Percentiles rank a stretch among this genome's conserved stretches.
Conservation (phyloP, 2,329 filamentous ascomycete genomes). For the Pseudogymnoascus sp. region DNA sequence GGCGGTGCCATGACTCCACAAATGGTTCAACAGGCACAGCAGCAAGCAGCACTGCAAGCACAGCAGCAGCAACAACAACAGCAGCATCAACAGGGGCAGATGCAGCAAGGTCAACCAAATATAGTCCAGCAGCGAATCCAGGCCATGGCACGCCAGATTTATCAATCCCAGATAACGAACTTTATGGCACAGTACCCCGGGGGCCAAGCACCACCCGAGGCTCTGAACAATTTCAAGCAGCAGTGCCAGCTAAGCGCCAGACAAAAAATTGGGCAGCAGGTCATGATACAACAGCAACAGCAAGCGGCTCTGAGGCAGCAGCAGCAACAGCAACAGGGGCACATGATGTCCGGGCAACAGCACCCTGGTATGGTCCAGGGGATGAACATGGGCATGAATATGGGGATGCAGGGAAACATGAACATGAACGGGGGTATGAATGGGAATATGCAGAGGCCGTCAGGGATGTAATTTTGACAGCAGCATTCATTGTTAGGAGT, state of each 20-base stretch:
- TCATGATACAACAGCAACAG: conserved; percentile 27
- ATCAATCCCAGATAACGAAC: conserved; percentile 27
- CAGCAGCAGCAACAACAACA: conserved; percentile 30
- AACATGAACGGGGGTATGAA: conserved; percentile 10
- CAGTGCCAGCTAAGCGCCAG: conserved; percentile 22
- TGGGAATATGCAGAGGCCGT: conserved; percentile 13
- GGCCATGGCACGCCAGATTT: conserved; percentile 26
- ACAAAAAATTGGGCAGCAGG: conserved; percentile 26
- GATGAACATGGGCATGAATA: conserved; percentile 19
- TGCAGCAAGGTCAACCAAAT: conserved; percentile 22
- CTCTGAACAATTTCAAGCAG: conserved; percentile 11
- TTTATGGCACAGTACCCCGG: conserved; percentile 29
- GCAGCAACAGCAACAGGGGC: conserved; percentile 27
- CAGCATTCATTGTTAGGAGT: neutral
- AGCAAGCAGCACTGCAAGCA: conserved; percentile 22
- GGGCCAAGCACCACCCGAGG: conserved; percentile 4
- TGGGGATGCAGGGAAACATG: conserved; percentile 19
- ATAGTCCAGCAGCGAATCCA: conserved; percentile 1
- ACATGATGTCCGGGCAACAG: conserved; percentile 21
- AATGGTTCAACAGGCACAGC: conserved; percentile 28
- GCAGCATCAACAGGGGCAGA: conserved; percentile 32
- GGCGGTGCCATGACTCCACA: conserved; percentile 33
- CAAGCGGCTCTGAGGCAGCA: conserved; percentile 28
- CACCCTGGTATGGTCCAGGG: conserved; percentile 10
- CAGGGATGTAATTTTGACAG: conserved; percentile 12